phyloP scores from a whole-genome alignment of 2,329 filamentous ascomycete species.

The Tolypocladium endophyticum region DNA sequence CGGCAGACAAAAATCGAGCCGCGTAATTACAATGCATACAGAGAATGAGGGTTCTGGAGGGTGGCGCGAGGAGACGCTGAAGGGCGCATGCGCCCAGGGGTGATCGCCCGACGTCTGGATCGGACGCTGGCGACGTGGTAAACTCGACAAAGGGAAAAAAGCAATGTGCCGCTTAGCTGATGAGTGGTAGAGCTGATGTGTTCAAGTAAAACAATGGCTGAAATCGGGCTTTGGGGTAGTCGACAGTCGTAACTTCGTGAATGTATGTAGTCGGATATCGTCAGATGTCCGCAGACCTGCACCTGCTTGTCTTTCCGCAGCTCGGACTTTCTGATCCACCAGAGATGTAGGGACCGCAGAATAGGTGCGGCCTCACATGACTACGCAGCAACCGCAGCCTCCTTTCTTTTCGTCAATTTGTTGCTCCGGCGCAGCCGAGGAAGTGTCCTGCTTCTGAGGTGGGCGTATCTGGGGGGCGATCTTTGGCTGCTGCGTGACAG shows the following conservation, averaged over 20 bases:
- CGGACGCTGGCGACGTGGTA: background rate
- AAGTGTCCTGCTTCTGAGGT: conserved; percentile 7
- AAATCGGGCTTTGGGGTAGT: conserved; percentile 10
- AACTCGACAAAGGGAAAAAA: background rate
- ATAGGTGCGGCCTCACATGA: conserved; percentile 28
- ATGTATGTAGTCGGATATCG: conserved; percentile 2
- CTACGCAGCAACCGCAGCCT: conserved; percentile 40
- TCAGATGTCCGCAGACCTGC: background rate
- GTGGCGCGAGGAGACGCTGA: background rate
- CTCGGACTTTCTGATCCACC: background rate
- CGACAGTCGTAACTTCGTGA: conserved; percentile 21
- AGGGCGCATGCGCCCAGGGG: background rate
- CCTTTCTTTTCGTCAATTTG: conserved; percentile 27
- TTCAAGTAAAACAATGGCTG: conserved; percentile 17
- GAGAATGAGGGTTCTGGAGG: background rate
- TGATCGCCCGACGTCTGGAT: background rate
- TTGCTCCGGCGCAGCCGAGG: conserved; percentile 8
- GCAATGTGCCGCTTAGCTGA: background rate
- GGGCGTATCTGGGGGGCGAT: conserved; percentile 11
- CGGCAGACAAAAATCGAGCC: background rate
- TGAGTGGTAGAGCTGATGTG: conserved; percentile 3
- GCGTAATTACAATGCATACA: conserved; percentile 1
- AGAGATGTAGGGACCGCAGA: background rate
- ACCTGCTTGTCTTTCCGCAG: background rate
- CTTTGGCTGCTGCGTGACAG: conserved; percentile 24